These are phyloP conservation scores for Entomortierella parvispora DNA, from an alignment of 192 early-diverging fungal genomes.

Conservation along the genomic window DNA sequence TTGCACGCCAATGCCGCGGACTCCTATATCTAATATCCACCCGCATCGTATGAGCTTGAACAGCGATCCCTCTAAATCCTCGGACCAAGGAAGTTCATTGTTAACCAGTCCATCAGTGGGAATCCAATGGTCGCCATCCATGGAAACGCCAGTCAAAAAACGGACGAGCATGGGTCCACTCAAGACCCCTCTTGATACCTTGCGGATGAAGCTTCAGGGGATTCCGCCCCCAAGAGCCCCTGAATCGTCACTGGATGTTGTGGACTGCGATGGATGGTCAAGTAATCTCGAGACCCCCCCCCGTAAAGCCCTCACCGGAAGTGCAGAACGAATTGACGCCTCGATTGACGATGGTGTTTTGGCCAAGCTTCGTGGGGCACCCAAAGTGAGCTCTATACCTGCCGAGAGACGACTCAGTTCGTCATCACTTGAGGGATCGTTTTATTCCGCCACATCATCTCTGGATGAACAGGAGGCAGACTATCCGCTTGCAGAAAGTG, in stretches of 20 bases:
- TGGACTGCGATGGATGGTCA: conserved; percentile 17
- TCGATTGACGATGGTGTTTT: conserved; percentile 2
- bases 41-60: no score
- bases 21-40: not conserved
- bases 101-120: conserved; percentile 1
- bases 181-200: not conserved
- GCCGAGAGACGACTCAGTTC: not conserved
- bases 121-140: conserved; percentile 33
- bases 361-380: conserved; percentile 21
- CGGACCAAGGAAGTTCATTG: not conserved
- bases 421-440: conserved; percentile 16
- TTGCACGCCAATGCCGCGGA: not conserved
- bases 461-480: conserved; percentile 1
- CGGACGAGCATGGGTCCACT: not conserved
- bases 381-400: not conserved
- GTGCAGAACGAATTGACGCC: not conserved
- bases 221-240: not conserved
- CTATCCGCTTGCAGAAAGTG: not conserved
- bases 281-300: conserved; percentile 38
- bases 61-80: no score
- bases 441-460: conserved; percentile 28
- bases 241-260: not conserved
- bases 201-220: conserved; percentile 20
- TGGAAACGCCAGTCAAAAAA: conserved; percentile 25
- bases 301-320: not conserved